phyloP scores from a whole-genome alignment of 2,329 filamentous ascomycete species.

The Fusarium sp. region DNA sequence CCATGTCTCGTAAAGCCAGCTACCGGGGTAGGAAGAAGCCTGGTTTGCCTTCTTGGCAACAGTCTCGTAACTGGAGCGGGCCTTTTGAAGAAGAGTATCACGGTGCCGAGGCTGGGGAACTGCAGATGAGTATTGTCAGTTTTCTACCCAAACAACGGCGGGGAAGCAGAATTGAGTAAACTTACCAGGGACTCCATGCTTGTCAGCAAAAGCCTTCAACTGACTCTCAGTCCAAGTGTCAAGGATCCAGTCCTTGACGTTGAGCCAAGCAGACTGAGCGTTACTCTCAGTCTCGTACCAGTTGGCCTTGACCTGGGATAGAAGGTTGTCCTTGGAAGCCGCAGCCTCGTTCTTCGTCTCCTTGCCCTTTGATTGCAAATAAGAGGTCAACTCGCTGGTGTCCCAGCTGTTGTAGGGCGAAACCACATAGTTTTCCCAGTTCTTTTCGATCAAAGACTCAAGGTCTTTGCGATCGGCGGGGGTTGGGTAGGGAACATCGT shows the following conservation, averaged over 20 bases:
- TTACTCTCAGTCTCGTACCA: slow-evolving; percentile 87
- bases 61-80: slow-evolving; percentile 84
- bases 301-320: slow-evolving; percentile 76
- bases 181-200: slow-evolving; percentile 80
- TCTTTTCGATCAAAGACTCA: slow-evolving; percentile 87
- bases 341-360: slow-evolving; percentile 76
- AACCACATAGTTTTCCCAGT: slow-evolving; percentile 86
- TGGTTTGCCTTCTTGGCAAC: slow-evolving; percentile 81
- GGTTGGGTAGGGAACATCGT: slow-evolving; percentile 90
- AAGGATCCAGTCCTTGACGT: slow-evolving; percentile 90
- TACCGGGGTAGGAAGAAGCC: slow-evolving; percentile 86
- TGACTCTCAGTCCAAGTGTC: slow-evolving; percentile 96
- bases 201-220: slow-evolving; percentile 92
- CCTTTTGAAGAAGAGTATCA: slow-evolving; percentile 82
- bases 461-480: slow-evolving; percentile 93
- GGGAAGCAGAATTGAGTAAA: not conserved
- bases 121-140: slow-evolving; percentile 35
- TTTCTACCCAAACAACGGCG: no score
- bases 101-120: slow-evolving; percentile 89
- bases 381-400: slow-evolving; percentile 73
- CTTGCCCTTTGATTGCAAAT: slow-evolving; percentile 78
- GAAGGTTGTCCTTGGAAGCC: slow-evolving; percentile 75
- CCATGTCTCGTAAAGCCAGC: slow-evolving; percentile 95
- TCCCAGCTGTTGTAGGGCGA: slow-evolving; percentile 85
- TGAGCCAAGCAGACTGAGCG: slow-evolving; percentile 77